Conservation (phyloP, 352 stramenopile species). For the Paralagenidium karlingii region DNA sequence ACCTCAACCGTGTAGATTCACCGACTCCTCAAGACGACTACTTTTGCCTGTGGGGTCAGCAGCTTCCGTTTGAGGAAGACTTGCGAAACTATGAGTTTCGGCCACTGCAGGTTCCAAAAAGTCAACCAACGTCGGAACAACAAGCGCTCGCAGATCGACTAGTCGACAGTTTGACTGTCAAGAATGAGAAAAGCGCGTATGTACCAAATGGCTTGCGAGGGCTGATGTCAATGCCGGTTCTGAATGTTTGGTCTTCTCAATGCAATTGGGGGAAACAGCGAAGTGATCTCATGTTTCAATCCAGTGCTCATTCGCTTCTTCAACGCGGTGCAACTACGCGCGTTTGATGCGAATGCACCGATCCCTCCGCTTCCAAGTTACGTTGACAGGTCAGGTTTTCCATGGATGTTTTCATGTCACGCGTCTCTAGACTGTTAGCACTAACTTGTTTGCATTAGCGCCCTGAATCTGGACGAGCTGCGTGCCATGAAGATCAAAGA, state of each 20-base stretch:
- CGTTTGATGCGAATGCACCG: conserved; percentile 27
- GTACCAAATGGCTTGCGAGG: too few relatives aligned
- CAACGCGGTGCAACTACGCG: conserved; percentile 38
- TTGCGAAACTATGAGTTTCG: conserved; percentile 68
- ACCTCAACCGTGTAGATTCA: conserved; percentile 1
- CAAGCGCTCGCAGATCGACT: conserved; percentile 47
- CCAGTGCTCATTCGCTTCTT: conserved; percentile 64
- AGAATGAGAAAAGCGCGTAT: too few relatives aligned
- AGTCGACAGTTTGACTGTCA: conserved; percentile 61
- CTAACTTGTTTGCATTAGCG: too few relatives aligned
- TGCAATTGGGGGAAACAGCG: conserved; percentile 6
- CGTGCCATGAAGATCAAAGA: conserved; percentile 29
- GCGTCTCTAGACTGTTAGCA: too few relatives aligned
- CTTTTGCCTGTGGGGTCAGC: conserved; percentile 59
- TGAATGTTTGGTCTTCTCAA: not conserved
- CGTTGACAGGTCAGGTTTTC: conserved; percentile 34
- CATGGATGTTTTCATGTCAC: not conserved
- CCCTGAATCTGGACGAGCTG: conserved; percentile 42
- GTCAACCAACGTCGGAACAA: conserved; percentile 35
- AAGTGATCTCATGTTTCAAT: conserved; percentile 53
- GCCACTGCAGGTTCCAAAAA: conserved; percentile 36
- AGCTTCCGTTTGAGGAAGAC: conserved; percentile 73
- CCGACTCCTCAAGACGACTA: conserved; percentile 33
- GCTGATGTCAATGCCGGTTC: conserved; percentile 13
- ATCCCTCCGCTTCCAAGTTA: conserved; percentile 38